Percentiles rank a stretch among this genome's conserved stretches.
Conservation (phyloP, 2,329 filamentous ascomycete species). For the Tolypocladium nubicola region DNA sequence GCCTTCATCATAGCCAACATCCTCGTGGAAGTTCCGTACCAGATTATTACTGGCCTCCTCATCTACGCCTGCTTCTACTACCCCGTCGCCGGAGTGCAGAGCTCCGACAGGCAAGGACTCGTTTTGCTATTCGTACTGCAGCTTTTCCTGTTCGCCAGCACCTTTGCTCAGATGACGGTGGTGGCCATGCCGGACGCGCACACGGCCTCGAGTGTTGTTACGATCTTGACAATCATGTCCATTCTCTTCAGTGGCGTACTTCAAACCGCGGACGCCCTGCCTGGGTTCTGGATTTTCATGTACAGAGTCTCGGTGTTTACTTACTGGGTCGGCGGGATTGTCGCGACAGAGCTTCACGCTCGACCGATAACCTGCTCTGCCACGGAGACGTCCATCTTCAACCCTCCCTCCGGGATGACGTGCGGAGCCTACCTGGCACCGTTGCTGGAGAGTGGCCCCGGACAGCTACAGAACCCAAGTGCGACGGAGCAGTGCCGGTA, state of each 20-base stretch:
- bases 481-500: slow-evolving; percentile 51
- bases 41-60: slow-evolving; percentile 52
- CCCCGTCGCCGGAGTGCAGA: slow-evolving; percentile 39
- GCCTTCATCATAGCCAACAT: slow-evolving; percentile 64
- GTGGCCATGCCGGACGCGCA: slow-evolving; percentile 58
- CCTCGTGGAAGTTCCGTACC: slow-evolving; percentile 62
- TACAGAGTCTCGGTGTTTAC: slow-evolving; percentile 56
- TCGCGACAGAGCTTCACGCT: slow-evolving; percentile 52
- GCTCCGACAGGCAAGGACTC: slow-evolving; percentile 47
- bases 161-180: slow-evolving; percentile 66
- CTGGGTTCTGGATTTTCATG: slow-evolving; percentile 72
- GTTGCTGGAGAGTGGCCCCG: slow-evolving; percentile 39
- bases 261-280: slow-evolving; percentile 45
- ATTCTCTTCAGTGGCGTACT: slow-evolving; percentile 56
- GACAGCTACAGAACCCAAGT: slow-evolving; percentile 51
- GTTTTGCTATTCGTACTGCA: slow-evolving; percentile 55
- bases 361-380: slow-evolving; percentile 39
- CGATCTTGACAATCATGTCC: slow-evolving; percentile 46
- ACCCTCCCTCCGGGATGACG: slow-evolving; percentile 49
- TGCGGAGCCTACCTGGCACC: slow-evolving; percentile 53
- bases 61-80: slow-evolving; percentile 62
- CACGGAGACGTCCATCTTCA: slow-evolving; percentile 52
- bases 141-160: slow-evolving; percentile 61
- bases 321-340: slow-evolving; percentile 58
- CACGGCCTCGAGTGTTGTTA: slow-evolving; percentile 54